Base-by-base conservation (phyloP, 129 eudicot species). In the Flaveria robusta region DNA sequence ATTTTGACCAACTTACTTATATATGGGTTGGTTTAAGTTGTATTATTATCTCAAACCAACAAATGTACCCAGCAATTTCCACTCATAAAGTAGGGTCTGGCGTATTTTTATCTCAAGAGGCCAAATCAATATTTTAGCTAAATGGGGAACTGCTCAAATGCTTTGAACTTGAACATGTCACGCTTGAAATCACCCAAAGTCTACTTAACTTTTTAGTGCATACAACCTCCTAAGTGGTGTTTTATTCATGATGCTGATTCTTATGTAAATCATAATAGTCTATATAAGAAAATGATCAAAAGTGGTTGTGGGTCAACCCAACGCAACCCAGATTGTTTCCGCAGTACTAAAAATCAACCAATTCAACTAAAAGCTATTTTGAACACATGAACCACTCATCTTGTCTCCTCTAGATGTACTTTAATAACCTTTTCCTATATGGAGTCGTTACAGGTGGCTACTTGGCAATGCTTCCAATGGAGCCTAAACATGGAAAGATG, bases 401-500 rank as follows among this genome's bases (percentile, higher is more conserved):
- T 19, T 50, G 63, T 23, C 27, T 14, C 1, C 11, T 50, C 56
- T 31, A 26, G 26, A 9, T 46, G 34, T 43, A 68, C 26, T 9
- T 50, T 26, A 3, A 27, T n/a, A 3, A 4, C 3, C 1, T 24
- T 23, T 18, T 45, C n/a, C 45, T 78, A 39, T 68, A 26, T 49
- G 5, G 63, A 66, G 68, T 47, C 5, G 46, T 68, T 62, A 66
- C 91, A 92, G 98, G 98, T 18, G 83, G 82, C 68, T 92, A 89
- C 85, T 79, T 92, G 80, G 77, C 96, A 73, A 87, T 81, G 90
- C 92, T 92, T 83, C 98, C 96, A 11, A 79, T 90, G 96, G 98
- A 92, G 83, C 96, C 98, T 26, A 92, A 92, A 83, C 96, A 82
- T 59, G 96, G 98, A 82, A 92, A 92, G 79, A 90, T 92, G 93